phyloP scores from a whole-genome alignment of 352 stramenopile genomes.

The Globisporangium viniferum region DNA sequence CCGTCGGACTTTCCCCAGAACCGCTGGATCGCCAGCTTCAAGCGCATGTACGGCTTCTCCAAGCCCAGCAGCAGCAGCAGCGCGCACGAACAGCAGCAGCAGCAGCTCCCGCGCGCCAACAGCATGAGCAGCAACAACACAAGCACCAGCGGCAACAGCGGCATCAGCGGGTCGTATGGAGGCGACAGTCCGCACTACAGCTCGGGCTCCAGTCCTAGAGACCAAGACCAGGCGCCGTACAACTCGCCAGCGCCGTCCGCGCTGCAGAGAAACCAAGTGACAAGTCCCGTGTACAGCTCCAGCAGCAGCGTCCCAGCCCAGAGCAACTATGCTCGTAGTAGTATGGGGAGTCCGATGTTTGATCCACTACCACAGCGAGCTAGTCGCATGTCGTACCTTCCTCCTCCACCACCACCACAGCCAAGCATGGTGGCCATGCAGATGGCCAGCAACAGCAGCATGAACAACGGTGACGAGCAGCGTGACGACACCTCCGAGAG shows the following conservation, averaged over 20 bases:
- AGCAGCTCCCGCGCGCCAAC: conserved; percentile 8
- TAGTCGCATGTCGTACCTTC: background rate
- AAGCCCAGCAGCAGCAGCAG: background rate
- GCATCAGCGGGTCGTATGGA: background rate
- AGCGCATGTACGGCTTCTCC: conserved; percentile 47
- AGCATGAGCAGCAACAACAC: conserved; percentile 12
- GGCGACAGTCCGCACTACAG: background rate
- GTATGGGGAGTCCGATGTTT: background rate
- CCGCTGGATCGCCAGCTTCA: conserved; percentile 54
- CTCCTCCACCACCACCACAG: background rate
- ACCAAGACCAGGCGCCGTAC: background rate
- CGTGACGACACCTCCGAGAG: conserved; percentile 28
- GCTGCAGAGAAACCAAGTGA: background rate
- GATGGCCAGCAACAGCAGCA: conserved; percentile 13
- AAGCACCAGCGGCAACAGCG: background rate
- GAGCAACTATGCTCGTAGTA: background rate
- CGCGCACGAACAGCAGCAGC: too few relatives aligned
- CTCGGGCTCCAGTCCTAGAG: background rate
- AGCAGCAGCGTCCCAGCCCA: background rate
- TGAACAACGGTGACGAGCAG: conserved; percentile 15
- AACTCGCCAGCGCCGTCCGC: background rate
- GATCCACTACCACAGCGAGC: background rate
- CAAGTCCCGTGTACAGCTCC: background rate
- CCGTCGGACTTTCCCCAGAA: conserved; percentile 41
- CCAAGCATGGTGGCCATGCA: background rate